These are phyloP conservation scores for Cerrena zonata DNA, from an alignment of 1,284 basidiomycete genomes.

Conservation along the genomic window DNA sequence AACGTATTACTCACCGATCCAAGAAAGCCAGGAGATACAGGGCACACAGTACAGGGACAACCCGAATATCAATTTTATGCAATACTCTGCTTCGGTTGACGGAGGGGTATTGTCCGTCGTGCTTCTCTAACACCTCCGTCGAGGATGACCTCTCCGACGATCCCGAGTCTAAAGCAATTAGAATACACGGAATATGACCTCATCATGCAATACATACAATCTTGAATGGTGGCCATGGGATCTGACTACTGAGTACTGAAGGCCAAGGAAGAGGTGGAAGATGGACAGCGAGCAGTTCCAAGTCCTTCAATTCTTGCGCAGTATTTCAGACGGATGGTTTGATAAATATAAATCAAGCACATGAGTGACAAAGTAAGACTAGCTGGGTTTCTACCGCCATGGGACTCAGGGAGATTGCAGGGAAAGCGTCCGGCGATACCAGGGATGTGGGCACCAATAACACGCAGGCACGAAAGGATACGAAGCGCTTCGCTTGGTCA, in stretches of 20 bases:
- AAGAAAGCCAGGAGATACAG: slow-evolving; percentile 19
- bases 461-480: background rate
- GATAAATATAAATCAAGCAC: background rate
- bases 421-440: background rate
- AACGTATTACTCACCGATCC: slow-evolving; percentile 14
- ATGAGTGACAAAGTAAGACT: background rate
- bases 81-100: slow-evolving; percentile 12
- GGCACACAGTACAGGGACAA: slow-evolving; percentile 16
- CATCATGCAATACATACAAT: background rate
- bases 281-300: background rate
- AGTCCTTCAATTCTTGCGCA: background rate
- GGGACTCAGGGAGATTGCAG: background rate
- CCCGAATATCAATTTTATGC: slow-evolving; percentile 16
- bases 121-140: background rate
- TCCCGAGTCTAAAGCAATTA: background rate
- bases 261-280: background rate
- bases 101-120: background rate
- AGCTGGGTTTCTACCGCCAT: background rate
- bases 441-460: background rate
- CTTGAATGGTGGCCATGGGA: background rate
- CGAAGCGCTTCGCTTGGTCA: background rate
- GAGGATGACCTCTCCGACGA: background rate
- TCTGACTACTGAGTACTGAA: background rate
- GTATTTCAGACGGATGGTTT: background rate
- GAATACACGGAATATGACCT: no score